These are phyloP conservation scores for Coffea eugenioides DNA, from an alignment of 257 asterid genomes.

Conservation along the genomic window DNA sequence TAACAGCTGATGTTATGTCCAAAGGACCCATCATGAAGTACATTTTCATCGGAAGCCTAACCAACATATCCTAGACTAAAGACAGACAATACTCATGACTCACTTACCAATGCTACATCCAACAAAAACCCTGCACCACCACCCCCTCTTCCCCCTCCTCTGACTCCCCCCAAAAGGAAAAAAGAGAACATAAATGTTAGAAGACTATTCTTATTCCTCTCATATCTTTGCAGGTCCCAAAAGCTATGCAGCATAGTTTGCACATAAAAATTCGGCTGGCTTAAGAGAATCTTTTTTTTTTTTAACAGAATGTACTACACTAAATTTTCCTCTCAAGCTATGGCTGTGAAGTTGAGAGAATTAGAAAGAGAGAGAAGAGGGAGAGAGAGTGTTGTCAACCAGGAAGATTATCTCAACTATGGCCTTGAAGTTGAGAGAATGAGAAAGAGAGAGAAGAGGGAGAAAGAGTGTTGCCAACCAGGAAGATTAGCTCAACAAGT, in stretches of 20 bases:
- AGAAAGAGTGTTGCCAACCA: neutral
- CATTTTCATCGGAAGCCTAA: neutral
- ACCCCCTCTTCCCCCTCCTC: neutral
- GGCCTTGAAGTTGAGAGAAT: neutral
- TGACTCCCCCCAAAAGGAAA: neutral
- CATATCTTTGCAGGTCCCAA: neutral
- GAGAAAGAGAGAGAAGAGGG: neutral
- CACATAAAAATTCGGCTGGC: neutral
- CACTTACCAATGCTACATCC: neutral
- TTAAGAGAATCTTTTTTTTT: neutral
- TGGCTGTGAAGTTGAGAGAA: neutral
- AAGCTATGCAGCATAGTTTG: neutral
- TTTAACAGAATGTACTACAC: neutral
- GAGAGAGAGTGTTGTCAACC: neutral
- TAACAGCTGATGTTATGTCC: neutral
- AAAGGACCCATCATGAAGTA: constrained; percentile 1
- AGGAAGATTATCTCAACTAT: neutral
- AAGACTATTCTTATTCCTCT: neutral
- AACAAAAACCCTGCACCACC: neutral
- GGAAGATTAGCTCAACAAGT: neutral
- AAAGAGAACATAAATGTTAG: neutral
- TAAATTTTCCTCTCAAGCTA: neutral
- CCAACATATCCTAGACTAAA: neutral
- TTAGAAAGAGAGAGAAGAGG: neutral
- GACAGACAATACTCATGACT: neutral